Evolutionary conservation across 179 eudicot genomes (phyloP).

Genomic region (Carnegiea gigantea): DNA sequence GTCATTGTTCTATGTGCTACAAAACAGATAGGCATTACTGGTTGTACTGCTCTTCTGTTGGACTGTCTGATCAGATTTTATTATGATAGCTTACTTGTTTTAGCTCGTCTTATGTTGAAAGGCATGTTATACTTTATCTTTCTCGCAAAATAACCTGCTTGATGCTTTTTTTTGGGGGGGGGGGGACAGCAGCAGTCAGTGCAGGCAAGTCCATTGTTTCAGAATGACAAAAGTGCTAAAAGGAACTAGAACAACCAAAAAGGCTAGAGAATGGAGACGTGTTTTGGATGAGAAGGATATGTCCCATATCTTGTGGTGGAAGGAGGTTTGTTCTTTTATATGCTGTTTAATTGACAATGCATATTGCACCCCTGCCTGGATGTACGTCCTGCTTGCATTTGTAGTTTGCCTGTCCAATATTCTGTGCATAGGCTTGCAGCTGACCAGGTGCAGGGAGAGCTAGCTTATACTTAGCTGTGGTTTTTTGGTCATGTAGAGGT

Average conservation of each 20-base stretch:
- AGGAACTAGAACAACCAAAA: constrained; percentile 51
- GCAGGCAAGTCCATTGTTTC: constrained; percentile 42
- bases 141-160: neutral
- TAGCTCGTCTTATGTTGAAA: neutral
- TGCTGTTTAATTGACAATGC: constrained; percentile 13
- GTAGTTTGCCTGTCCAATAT: constrained; percentile 4
- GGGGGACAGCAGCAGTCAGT: constrained; percentile 32
- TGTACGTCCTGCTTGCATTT: constrained; percentile 12
- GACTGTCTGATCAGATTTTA: neutral
- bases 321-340: constrained; percentile 58
- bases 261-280: constrained; percentile 42
- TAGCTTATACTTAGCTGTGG: constrained; percentile 1
- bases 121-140: neutral
- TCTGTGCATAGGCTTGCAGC: neutral
- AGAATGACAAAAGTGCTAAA: constrained; percentile 44
- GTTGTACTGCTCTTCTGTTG: neutral
- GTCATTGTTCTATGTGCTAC: neutral
- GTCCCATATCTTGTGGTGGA: constrained; percentile 86
- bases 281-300: constrained; percentile 58
- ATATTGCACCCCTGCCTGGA: neutral
- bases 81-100: neutral
- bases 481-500: constrained; percentile 50
- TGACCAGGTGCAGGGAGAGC: neutral
- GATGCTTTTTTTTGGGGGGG: neutral
- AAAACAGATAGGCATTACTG: neutral